Evolutionary conservation across 1,284 basidiomycete genomes (phyloP), one percentile per base, ranked within the genome.

Genomic region (Puccinia novopanici): DNA sequence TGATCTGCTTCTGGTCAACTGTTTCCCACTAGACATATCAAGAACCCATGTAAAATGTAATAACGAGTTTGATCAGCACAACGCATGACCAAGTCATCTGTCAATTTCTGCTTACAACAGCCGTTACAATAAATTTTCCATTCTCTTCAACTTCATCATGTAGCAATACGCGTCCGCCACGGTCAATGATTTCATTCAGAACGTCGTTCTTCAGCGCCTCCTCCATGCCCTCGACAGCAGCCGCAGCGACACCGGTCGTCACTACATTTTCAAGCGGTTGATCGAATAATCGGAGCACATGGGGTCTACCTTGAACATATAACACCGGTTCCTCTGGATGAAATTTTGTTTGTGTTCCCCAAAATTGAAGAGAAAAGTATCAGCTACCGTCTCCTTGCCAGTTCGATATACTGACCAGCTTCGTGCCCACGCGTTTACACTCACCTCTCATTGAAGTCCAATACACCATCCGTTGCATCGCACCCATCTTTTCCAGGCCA

Each of bases 101-200:
- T 63, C 34, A 24, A n/a, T 24, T 27, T n/a, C 37, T 2, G 1
- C 77, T 71, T 34, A 75, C 79, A 24, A 81, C 30, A 34, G 84
- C 84, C 9, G 84, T 85, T 22, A 87, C 85, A 24, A 85, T 90
- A 86, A 95, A 99, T 2, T 91, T 89, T 0, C 96, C 96, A 0
- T 92, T 89, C 81, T 95, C 94, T 86, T 98, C 95, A 8, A 96
- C 90, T 87, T 99, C 97, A 84, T 99, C 97, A 83, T 99, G 97
- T 45, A 87, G 82, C 24, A 99, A 87, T 52, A 99, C 90, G 42
- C 93, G 90, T 2, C 95, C 95, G 40, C 89, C 87, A n/a, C 91
- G 89, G 75, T 88, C 86, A 67, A 88, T 88, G 40, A 95, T 88
- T 86, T 99, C 97, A 2, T 89, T 88, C 27, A 98, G 87, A 19